Evolutionary conservation across 2,329 filamentous ascomycete species (phyloP), one percentile per base, ranked within the genome.

Genomic region (Paraconiothyrium brasiliense): DNA sequence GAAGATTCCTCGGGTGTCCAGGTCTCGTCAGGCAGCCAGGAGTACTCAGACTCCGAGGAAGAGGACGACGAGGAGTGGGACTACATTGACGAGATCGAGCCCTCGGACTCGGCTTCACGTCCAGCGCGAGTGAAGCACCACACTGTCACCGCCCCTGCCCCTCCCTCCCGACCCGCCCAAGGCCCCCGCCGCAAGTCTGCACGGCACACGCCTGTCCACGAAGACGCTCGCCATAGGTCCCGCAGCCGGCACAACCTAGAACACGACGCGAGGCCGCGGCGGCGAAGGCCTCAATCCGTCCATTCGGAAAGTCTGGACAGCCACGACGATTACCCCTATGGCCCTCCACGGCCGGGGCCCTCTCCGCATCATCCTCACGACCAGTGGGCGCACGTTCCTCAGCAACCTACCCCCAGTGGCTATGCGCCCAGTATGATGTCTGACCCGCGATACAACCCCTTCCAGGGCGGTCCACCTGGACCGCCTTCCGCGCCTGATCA

Each of bases 101-200:
- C 82, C 30, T 82, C 79, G n/a, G 83, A 84, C 70, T 84, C 82
- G 30, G 82, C 82, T 24, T 84, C 82, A 22, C 77, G 80, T 49
- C 78, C 81, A 3, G 56, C 56, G 24, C 74, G 77, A 59, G 70
- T 71, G 43, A 77, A 79, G 54, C 76, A 78, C 49, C 76, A 77
- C 69, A 62, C 58, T 47, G 62, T 61, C 34, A 59, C 64, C 66
- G 76, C 77, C 58, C 69, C 72, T 48, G 69, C 66, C 16, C 73
- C 71, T 37, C 75, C 74, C 37, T 75, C 75, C 27, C 76, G 80
- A 41, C 73, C 35, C 10, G 4, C 78, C 50, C 76, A 79, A 56
- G 72, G 74, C 37, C 74, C 80, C 34, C 76, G 77, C 57, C 80
- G 77, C 67, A 76, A 79, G 59, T 78, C 80, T 54, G 78, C 80